Conservation (phyloP, 139 green algal genomes). For the Haematococcus lacustris region DNA sequence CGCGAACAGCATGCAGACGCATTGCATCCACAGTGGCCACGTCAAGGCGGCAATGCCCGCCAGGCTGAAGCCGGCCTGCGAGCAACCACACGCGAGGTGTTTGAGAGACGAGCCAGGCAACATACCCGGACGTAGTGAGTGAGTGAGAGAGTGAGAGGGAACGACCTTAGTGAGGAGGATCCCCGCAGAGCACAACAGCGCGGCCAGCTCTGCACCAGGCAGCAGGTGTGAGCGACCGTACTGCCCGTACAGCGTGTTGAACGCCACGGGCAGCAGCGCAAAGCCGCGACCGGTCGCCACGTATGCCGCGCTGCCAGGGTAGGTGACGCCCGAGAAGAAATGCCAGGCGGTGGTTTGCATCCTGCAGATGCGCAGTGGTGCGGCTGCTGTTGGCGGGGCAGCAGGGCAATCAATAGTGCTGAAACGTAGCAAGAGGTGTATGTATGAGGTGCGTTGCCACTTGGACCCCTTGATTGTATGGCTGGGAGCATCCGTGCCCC, state of each 20-base stretch:
- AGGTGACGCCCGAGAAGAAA: constrained; percentile 48
- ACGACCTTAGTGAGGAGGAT: too few species aligned
- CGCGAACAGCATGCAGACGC: constrained; percentile 43
- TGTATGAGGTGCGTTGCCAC: too few species aligned
- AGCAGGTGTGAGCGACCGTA: constrained; percentile 55
- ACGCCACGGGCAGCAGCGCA: constrained; percentile 56
- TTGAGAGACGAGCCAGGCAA: too few species aligned
- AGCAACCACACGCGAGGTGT: too few species aligned
- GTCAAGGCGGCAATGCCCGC: constrained; percentile 33
- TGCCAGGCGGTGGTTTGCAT: constrained; percentile 43
- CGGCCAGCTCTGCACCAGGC: constrained; percentile 38
- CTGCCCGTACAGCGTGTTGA: constrained; percentile 34
- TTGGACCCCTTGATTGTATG: too few species aligned
- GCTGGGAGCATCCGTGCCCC: too few species aligned
- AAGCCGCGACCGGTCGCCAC: constrained; percentile 69
- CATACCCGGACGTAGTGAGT: too few species aligned
- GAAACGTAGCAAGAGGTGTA: too few species aligned
- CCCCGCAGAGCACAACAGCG: constrained; percentile 28
- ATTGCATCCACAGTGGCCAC: constrained; percentile 60
- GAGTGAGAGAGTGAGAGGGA: too few species aligned
- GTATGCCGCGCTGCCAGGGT: constrained; percentile 55
- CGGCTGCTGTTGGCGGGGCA: too few species aligned
- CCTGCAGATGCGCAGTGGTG: too few species aligned
- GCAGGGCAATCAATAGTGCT: too few species aligned
- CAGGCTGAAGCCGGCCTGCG: constrained; percentile 4